These are phyloP conservation scores for Pochonia chlamydosporia DNA, from an alignment of 2,329 filamentous ascomycete genomes.

Conservation along the genomic window DNA sequence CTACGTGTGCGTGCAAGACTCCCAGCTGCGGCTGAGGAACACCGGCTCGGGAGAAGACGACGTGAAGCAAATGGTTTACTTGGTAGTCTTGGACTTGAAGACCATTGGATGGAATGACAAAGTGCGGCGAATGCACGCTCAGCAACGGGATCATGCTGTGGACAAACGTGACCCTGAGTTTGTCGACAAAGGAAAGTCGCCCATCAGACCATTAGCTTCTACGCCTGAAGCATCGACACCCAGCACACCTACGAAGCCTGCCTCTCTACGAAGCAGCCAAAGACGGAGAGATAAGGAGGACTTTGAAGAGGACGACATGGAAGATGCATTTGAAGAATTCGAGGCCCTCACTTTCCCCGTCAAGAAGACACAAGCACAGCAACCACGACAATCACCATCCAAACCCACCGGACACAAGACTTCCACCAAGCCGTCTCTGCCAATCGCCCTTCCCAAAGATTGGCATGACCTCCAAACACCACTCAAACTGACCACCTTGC, in stretches of 20 bases:
- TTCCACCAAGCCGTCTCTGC: constrained; percentile 11
- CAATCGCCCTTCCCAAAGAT: constrained; percentile 33
- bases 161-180: too few relatives aligned
- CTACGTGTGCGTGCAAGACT: constrained; percentile 41
- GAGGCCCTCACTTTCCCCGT: constrained; percentile 28
- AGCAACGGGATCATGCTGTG: background rate
- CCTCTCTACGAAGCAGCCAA: background rate
- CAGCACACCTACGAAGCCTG: background rate
- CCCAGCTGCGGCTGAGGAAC: constrained; percentile 27
- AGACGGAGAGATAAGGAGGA: background rate
- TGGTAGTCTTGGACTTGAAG: constrained; percentile 39
- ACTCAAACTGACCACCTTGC: constrained; percentile 45
- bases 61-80: constrained; percentile 31
- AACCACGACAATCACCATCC: background rate
- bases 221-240: background rate
- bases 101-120: constrained; percentile 43
- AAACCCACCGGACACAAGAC: constrained; percentile 3
- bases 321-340: constrained; percentile 31
- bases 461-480: constrained; percentile 36
- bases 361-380: constrained; percentile 3
- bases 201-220: background rate
- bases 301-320: constrained; percentile 18
- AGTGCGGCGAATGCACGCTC: constrained; percentile 21
- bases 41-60: constrained; percentile 1
- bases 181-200: background rate